A percentile compares a stretch with the other conserved stretches of the same genome.
Evolutionary conservation across 2,329 filamentous ascomycete species (phyloP).

Genomic region (Fusarium coffeatum): DNA sequence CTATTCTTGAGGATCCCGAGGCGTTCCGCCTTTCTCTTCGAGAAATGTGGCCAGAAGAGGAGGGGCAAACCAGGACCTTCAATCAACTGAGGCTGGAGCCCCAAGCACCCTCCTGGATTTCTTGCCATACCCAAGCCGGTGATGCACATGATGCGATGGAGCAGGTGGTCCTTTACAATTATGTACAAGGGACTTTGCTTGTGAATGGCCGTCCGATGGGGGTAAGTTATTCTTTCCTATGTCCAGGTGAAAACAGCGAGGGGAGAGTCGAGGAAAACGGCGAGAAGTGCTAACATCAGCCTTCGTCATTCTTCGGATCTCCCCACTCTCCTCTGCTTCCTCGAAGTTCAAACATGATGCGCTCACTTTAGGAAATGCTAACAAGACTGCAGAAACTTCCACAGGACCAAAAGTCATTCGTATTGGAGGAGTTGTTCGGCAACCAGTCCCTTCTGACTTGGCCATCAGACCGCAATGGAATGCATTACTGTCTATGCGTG

Average conservation of each 20-base stretch:
- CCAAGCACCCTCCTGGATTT: constrained; percentile 22
- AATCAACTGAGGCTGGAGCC: neutral
- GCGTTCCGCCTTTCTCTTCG: constrained; percentile 32
- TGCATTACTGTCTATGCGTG: constrained; percentile 59
- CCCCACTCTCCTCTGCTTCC: too few relatives aligned
- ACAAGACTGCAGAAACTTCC: constrained; percentile 58
- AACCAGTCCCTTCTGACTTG: constrained; percentile 62
- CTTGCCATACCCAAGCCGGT: constrained; percentile 25
- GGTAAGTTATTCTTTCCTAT: neutral
- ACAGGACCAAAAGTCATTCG: constrained; percentile 52
- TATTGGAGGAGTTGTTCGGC: constrained; percentile 65
- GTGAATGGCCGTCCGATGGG: constrained; percentile 51
- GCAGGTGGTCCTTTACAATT: constrained; percentile 51
- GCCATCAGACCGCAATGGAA: constrained; percentile 63
- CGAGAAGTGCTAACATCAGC: too few relatives aligned
- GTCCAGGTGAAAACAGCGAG: neutral
- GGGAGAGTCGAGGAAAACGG: too few relatives aligned
- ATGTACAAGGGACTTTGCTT: constrained; percentile 45
- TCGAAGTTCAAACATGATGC: too few relatives aligned
- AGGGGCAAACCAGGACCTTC: constrained; percentile 26
- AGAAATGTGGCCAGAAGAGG: constrained; percentile 40
- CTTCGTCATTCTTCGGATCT: too few relatives aligned
- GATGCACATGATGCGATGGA: neutral
- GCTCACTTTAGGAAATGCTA: too few relatives aligned
- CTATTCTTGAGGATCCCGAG: constrained; percentile 24